These are phyloP conservation scores for Talaromyces verruculosus DNA, from an alignment of 2,329 filamentous ascomycete genomes.

Conservation along the genomic window DNA sequence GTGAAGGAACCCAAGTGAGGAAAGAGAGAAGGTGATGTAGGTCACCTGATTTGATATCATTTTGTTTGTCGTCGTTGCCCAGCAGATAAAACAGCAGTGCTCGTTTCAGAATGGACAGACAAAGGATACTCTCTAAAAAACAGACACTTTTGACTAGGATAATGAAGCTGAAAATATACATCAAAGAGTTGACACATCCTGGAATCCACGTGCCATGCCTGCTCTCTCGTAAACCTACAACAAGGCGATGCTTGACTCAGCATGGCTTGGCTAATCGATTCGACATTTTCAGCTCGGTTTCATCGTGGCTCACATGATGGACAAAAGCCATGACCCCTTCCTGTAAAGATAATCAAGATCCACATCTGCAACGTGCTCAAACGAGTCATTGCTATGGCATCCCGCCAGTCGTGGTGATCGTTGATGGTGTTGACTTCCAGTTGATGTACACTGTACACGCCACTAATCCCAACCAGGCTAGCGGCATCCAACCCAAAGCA, in stretches of 20 bases:
- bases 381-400: neutral
- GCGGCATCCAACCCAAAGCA: neutral
- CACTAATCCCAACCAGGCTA: neutral
- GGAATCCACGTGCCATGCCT: neutral
- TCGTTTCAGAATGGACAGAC: neutral
- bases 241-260: constrained; percentile 4
- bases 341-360: too few species aligned
- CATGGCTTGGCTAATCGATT: neutral
- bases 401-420: neutral
- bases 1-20: neutral
- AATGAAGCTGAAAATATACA: neutral
- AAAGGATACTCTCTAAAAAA: neutral
- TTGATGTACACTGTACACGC: neutral
- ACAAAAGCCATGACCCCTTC: neutral
- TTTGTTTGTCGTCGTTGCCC: constrained; percentile 2
- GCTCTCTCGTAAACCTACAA: neutral
- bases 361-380: neutral
- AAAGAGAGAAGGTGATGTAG: neutral
- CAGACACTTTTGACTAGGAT: neutral
- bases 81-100: neutral
- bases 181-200: neutral
- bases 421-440: neutral
- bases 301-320: neutral
- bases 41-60: constrained; percentile 7
- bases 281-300: neutral